Base-by-base conservation (phyloP, 495 filamentous ascomycete species). In the Penicillium bovifimosum region DNA sequence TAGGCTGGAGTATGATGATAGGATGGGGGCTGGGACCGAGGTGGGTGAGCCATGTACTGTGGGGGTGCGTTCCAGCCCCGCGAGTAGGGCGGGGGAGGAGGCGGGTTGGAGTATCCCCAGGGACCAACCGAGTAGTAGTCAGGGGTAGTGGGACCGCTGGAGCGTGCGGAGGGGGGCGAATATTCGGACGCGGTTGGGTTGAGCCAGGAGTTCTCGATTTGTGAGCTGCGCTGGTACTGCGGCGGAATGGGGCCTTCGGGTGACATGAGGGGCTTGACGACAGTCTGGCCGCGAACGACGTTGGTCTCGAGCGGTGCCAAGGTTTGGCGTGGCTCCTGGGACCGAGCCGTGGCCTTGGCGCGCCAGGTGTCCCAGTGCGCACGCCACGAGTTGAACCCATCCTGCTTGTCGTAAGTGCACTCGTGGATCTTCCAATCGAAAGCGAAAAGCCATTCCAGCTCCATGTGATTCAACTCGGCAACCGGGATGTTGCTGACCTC, bases 401-500 rank as follows among this genome's bases (percentile, higher is more conserved):
- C 74, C 54, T 91, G 82, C 47, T 84, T 84, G 60, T 87, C 81
- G 52, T 88, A 80, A 32, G 90, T 86, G 58, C 95, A 88, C 59
- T 92, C 85, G 65, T 96, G 93, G 62, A 99, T 82, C 53, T 85
- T 81, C 86, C 88, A 97, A 45, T 80, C 76, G 51, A 96, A 95
- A 20, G 84, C 86, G 39, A 78, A 76, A 24, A 99, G 78, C 93
- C 93, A 99, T 62, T 96, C 88, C 59, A 84, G 81, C 73, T 99
- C 93, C 74, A 96, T 77, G 53, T 77, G 78, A 73, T 97, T 97
- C 61, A 99, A 76, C 59, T 96, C 92, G 20, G 76, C 57, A 18
- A 99, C 91, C 17, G 86, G 70, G 54, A 99, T 96, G 50, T 87
- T 89, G 71, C 91, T 97, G 20, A 99, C 93, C 63, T 99, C 95